Evolutionary conservation across 106 monocot species (phyloP).

Genomic region (Platanthera guangdongensis): DNA sequence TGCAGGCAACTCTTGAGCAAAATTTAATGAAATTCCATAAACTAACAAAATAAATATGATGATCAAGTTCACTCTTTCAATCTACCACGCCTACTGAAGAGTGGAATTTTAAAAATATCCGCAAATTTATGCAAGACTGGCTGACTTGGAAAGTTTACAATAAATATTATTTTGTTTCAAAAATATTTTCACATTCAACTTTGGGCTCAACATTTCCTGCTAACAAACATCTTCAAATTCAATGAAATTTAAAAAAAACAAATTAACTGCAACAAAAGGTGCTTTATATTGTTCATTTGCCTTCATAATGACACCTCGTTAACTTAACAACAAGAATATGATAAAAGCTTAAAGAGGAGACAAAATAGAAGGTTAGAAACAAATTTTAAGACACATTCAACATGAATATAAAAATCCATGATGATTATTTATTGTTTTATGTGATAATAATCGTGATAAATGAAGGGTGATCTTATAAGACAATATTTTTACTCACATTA

Average conservation of each 20-base stretch:
- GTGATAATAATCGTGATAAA: not conserved
- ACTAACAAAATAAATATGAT: not conserved
- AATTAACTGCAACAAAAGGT: not conserved
- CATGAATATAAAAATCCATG: not conserved
- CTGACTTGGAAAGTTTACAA: not conserved
- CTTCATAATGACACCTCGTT: not conserved
- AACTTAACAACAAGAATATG: not conserved
- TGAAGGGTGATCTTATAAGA: not conserved
- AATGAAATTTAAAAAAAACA: not conserved
- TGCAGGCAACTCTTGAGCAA: not conserved
- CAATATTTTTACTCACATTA: not conserved
- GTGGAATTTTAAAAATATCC: too few relatives aligned
- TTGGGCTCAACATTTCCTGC: not conserved
- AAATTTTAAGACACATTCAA: not conserved
- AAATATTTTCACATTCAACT: not conserved
- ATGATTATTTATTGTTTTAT: not conserved
- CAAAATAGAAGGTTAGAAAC: not conserved
- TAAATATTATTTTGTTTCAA: not conserved
- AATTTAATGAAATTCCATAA: not conserved
- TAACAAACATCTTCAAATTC: not conserved
- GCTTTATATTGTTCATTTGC: not conserved
- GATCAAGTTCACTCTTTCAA: not conserved
- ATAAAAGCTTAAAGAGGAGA: not conserved
- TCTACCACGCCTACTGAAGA: not conserved
- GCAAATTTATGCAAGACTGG: too few relatives aligned